Conservation (phyloP, 768 basidiomycete species). For the Trametes gibbosa region DNA sequence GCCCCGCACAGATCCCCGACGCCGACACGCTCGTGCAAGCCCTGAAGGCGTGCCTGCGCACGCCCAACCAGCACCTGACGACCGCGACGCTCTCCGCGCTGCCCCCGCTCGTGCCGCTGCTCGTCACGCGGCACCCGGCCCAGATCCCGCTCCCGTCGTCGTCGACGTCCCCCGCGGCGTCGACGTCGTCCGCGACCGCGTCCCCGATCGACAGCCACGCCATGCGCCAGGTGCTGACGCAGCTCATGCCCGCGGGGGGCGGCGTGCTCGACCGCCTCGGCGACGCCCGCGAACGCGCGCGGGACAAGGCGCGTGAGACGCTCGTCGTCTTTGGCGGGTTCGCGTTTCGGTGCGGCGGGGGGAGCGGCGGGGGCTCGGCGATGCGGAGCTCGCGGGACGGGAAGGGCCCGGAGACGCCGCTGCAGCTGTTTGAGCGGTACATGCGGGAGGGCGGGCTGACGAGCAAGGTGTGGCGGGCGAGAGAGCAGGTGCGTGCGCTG, state of each 20-base stretch:
- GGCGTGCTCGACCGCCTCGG: slow-evolving; percentile 83
- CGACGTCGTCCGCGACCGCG: slow-evolving; percentile 47
- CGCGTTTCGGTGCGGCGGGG: slow-evolving; percentile 56
- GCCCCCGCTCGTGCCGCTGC: slow-evolving; percentile 60
- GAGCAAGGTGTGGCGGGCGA: slow-evolving; percentile 83
- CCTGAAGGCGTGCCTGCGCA: slow-evolving; percentile 74
- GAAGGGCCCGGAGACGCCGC: slow-evolving; percentile 68
- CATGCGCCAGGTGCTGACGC: slow-evolving; percentile 64
- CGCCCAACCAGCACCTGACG: slow-evolving; percentile 78
- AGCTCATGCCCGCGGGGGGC: slow-evolving; percentile 66
- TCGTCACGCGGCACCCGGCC: slow-evolving; percentile 39
- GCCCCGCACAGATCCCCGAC: slow-evolving; percentile 52
- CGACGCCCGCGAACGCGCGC: slow-evolving; percentile 66
- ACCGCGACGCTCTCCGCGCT: slow-evolving; percentile 73
- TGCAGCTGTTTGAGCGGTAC: slow-evolving; percentile 67
- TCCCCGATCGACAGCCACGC: slow-evolving; percentile 50
- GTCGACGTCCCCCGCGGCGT: slow-evolving; percentile 37
- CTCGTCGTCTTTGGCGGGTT: slow-evolving; percentile 73
- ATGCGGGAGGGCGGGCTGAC: slow-evolving; percentile 68
- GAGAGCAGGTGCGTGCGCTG: slow-evolving; percentile 71
- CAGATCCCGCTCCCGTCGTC: slow-evolving; percentile 22
- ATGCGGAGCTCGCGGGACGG: slow-evolving; percentile 46
- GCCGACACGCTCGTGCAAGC: slow-evolving; percentile 65
- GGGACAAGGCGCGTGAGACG: slow-evolving; percentile 72
- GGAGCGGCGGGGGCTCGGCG: slow-evolving; percentile 32